Base-by-base conservation (phyloP, 345 rosid species). In the Gossypium anomalum region DNA sequence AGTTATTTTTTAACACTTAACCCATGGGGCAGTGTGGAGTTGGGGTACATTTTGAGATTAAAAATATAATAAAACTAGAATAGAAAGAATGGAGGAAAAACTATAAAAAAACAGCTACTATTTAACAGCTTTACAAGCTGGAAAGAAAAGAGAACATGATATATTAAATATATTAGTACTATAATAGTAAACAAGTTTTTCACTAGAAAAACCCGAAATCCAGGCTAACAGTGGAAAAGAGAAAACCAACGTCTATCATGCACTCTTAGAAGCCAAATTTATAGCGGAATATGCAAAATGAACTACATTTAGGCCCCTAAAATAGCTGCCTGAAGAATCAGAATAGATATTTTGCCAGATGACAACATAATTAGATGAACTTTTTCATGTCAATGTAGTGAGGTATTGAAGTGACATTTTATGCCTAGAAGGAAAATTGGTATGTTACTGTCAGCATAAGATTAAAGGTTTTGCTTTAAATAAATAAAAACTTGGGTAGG, bases 121-220 rank as follows among this genome's bases (percentile, higher is more conserved):
- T 41, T 38, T 52, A 29, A 70, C 73, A 52, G 29, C 60, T 52
- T 70, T 52, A 52, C 44, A 52, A 51, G 60, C 47, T 45, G 70
- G 27, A 55, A 34, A 72, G 55, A 52, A 48, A 61, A 9, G 25
- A 49, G 22, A 67, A 23, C 14, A 27, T 15, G 14, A 68, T 68
- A 14, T 68, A 49, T 23, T 55, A 29, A 52, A 51, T 16, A 0
- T 52, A 15, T 19, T 16, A 49, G 44, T 49, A 25, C 58, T 3
- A 47, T 20, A 67, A 48, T 3, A 22, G 8, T 22, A 22, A 67
- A 67, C 0, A 0, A 65, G 14, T 14, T 23, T 16, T 44, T 52
- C 15, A 44, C 1, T 64, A 41, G 1, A 65, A 34, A 3, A 64
- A 3, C 12, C 73, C 12, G 2, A n/a, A 41, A 53, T n/a, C 25